Evolutionary conservation across 768 basidiomycete genomes (phyloP).

Genomic region (Myochromella boudieri): DNA sequence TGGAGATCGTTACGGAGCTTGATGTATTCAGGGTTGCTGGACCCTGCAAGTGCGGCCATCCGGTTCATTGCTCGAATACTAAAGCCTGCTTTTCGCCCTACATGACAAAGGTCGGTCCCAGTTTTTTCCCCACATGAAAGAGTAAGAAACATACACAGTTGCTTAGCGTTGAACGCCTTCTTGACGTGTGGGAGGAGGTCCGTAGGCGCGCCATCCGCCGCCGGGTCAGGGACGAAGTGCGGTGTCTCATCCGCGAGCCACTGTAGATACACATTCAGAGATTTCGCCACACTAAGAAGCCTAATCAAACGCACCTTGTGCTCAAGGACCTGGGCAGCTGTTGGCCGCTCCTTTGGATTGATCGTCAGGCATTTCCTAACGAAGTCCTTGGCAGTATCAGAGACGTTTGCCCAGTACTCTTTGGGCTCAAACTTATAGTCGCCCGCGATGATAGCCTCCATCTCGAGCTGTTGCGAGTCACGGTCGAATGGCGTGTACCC

Average conservation of each 20-base stretch:
- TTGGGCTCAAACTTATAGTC: slow-evolving; percentile 83
- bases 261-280: slow-evolving; percentile 17
- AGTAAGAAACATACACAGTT: slow-evolving; percentile 57
- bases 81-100: slow-evolving; percentile 87
- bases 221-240: slow-evolving; percentile 69
- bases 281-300: background rate
- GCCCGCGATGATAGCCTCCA: slow-evolving; percentile 92
- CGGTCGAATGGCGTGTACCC: slow-evolving; percentile 98
- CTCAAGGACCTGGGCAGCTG: slow-evolving; percentile 67
- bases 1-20: slow-evolving; percentile 58
- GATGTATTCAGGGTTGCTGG: slow-evolving; percentile 41
- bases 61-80: slow-evolving; percentile 85
- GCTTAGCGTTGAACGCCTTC: slow-evolving; percentile 86
- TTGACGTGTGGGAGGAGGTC: slow-evolving; percentile 89
- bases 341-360: slow-evolving; percentile 79
- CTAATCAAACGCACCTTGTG: slow-evolving; percentile 49
- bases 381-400: slow-evolving; percentile 80
- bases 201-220: slow-evolving; percentile 53
- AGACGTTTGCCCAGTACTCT: slow-evolving; percentile 89
- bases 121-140: background rate
- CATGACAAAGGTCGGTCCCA: background rate
- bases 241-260: slow-evolving; percentile 75
- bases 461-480: slow-evolving; percentile 84
- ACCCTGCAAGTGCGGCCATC: slow-evolving; percentile 60
- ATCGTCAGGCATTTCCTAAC: slow-evolving; percentile 80